Conservation (phyloP, 148 eudicot genomes). For the Rhododendron williamsianum region DNA sequence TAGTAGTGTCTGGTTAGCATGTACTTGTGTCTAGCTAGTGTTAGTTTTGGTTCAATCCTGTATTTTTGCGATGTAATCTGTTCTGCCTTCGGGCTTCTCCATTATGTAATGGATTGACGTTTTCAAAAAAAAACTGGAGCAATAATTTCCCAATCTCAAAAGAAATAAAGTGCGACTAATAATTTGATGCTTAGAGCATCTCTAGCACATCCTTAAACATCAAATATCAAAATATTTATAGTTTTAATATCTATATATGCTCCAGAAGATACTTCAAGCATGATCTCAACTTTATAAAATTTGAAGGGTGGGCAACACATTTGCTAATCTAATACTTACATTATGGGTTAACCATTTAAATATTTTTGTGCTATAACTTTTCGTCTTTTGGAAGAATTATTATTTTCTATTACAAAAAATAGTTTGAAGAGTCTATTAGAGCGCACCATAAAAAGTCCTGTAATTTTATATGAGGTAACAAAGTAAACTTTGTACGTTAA, state of each 20-base stretch:
- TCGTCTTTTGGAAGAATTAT: neutral
- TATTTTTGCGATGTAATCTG: too few relatives aligned
- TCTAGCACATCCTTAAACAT: neutral
- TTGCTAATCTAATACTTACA: neutral
- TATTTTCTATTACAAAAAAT: neutral
- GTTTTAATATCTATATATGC: too few relatives aligned
- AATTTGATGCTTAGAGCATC: neutral
- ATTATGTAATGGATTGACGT: too few relatives aligned
- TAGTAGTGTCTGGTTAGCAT: too few relatives aligned
- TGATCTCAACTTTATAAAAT: neutral
- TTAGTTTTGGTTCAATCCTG: too few relatives aligned
- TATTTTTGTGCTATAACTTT: neutral
- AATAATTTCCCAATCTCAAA: too few relatives aligned
- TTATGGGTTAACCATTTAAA: neutral
- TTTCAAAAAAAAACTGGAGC: too few relatives aligned
- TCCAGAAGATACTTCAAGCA: neutral
- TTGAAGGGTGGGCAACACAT: neutral
- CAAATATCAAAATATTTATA: neutral
- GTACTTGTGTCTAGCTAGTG: too few relatives aligned
- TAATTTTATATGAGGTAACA: neutral
- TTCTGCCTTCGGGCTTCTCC: too few relatives aligned
- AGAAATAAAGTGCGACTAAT: neutral
- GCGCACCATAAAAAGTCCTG: neutral
- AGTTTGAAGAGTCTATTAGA: neutral
- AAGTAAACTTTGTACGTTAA: neutral